Percentiles rank a stretch among this genome's conserved stretches.
phyloP scores from a whole-genome alignment of 2,329 filamentous ascomycete genomes.

The Fusarium tanahbumbuense region DNA sequence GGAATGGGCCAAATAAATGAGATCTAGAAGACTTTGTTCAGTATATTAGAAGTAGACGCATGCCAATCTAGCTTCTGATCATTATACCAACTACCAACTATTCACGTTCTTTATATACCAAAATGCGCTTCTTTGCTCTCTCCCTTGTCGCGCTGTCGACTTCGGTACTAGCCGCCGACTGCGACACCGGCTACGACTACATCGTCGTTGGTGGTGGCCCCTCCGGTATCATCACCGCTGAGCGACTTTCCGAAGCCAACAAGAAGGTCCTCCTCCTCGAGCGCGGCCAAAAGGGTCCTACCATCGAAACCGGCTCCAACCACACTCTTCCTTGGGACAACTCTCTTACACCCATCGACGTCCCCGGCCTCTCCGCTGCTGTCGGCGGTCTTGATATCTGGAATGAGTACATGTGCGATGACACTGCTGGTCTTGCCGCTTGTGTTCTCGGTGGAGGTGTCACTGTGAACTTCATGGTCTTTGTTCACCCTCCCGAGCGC shows the following conservation, averaged over 20 bases:
- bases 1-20: not conserved
- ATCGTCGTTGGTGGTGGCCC: conserved; percentile 44
- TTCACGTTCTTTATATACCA: not conserved
- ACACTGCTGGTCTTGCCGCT: conserved; percentile 56
- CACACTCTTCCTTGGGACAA: conserved; percentile 71
- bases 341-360: conserved; percentile 75
- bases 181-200: conserved; percentile 37
- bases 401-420: conserved; percentile 52
- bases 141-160: conserved; percentile 1
- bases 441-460: conserved; percentile 76
- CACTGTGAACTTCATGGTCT: conserved; percentile 74
- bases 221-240: conserved; percentile 43
- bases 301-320: conserved; percentile 71
- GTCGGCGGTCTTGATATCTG: conserved; percentile 75
- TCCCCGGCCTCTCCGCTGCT: conserved; percentile 67
- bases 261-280: conserved; percentile 73
- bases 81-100: not conserved
- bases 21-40: not conserved
- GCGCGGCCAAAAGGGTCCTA: conserved; percentile 65
- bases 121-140: conserved; percentile 16
- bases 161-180: not conserved
- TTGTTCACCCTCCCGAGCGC: conserved; percentile 71
- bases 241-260: conserved; percentile 68
- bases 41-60: not conserved
- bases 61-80: not conserved